Percentiles rank a stretch among this genome's conserved stretches.
phyloP scores from a whole-genome alignment of 176 grass and related monocot species.

The Chloris gayana region DNA sequence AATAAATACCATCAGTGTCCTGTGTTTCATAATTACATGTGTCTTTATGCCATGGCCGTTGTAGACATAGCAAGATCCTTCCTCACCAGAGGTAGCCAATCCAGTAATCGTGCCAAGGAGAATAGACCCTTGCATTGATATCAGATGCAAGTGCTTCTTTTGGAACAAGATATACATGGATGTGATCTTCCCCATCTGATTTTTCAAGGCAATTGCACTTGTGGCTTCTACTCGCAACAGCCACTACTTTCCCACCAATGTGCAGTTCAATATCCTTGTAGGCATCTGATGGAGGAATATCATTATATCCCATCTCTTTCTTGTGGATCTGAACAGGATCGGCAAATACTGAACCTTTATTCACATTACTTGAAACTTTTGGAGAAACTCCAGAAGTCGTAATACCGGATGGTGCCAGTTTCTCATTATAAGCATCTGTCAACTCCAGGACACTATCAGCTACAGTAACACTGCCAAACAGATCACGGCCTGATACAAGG shows the following conservation, averaged over 20 bases:
- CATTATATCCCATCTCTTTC: slow-evolving; percentile 29
- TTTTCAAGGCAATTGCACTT: slow-evolving; percentile 70
- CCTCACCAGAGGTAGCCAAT: slow-evolving; percentile 72
- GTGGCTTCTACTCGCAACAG: slow-evolving; percentile 65
- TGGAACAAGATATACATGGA: slow-evolving; percentile 80
- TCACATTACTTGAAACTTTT: slow-evolving; percentile 24
- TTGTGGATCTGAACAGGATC: slow-evolving; percentile 24
- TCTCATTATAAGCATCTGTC: slow-evolving; percentile 55
- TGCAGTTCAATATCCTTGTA: slow-evolving; percentile 80
- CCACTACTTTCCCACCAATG: slow-evolving; percentile 76
- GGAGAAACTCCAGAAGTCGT: slow-evolving; percentile 21
- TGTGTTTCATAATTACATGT: slow-evolving; percentile 86
- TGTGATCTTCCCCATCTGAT: slow-evolving; percentile 62
- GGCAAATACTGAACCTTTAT: slow-evolving; percentile 22
- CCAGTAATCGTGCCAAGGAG: slow-evolving; percentile 80
- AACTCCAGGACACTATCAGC: slow-evolving; percentile 44
- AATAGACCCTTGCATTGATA: slow-evolving; percentile 36
- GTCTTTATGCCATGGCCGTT: slow-evolving; percentile 58
- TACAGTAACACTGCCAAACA: slow-evolving; percentile 83
- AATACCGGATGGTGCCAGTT: slow-evolving; percentile 36
- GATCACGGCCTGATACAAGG: slow-evolving; percentile 90
- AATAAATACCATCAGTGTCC: slow-evolving; percentile 73
- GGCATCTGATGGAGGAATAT: slow-evolving; percentile 48
- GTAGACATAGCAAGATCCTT: slow-evolving; percentile 87
- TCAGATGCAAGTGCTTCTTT: slow-evolving; percentile 45